A percentile compares a stretch with the other conserved stretches of the same genome.
phyloP scores from a whole-genome alignment of 2,329 filamentous ascomycete genomes.

The Helminthosporium solani region DNA sequence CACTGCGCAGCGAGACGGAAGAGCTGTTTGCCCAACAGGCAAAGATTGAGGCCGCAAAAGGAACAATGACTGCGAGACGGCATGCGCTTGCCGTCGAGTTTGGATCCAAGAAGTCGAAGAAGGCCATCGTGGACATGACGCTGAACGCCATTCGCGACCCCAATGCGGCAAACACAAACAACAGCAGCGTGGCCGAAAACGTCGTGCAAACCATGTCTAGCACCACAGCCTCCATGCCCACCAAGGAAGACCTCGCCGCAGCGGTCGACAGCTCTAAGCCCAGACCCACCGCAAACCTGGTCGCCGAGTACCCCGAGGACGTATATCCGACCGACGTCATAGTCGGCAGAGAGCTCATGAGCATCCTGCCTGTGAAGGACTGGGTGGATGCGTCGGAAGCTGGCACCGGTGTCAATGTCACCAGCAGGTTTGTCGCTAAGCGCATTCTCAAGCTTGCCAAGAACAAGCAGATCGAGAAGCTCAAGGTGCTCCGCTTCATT shows the following conservation, averaged over 20 bases:
- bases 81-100: conserved; percentile 75
- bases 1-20: conserved; percentile 46
- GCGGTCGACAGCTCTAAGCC: conserved; percentile 69
- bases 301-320: conserved; percentile 66
- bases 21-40: conserved; percentile 41
- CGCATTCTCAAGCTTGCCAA: conserved; percentile 61
- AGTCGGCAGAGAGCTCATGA: conserved; percentile 67
- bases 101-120: conserved; percentile 83
- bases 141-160: conserved; percentile 65
- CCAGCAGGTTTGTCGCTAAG: conserved; percentile 65
- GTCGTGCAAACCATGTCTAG: conserved; percentile 65
- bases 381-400: conserved; percentile 70
- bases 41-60: conserved; percentile 26
- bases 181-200: conserved; percentile 35
- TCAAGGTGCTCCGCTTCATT: conserved; percentile 54
- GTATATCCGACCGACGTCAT: conserved; percentile 69
- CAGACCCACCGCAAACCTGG: conserved; percentile 67
- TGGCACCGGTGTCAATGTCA: conserved; percentile 57
- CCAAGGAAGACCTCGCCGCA: conserved; percentile 64
- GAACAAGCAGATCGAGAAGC: conserved; percentile 49
- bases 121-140: conserved; percentile 67
- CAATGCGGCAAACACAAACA: conserved; percentile 19
- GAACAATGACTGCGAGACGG: conserved; percentile 58
- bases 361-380: conserved; percentile 67
- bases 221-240: conserved; percentile 65